phyloP scores from a whole-genome alignment of 495 filamentous ascomycete species.

The Daldinia decipiens region DNA sequence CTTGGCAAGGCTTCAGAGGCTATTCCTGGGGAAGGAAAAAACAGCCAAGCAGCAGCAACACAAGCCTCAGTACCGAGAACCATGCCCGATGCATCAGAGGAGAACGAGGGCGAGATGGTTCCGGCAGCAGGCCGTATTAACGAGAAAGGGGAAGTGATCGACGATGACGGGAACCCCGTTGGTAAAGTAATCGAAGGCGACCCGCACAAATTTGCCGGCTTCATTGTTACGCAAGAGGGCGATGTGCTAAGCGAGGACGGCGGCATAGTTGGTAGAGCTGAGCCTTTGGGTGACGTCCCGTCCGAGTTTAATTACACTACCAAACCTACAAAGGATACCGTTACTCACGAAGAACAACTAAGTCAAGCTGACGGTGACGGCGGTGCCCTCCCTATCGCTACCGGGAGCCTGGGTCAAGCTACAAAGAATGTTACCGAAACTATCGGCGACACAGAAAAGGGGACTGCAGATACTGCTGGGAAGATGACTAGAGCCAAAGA shows the following conservation, averaged over 20 bases:
- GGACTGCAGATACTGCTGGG: conserved; percentile 23
- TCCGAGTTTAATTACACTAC: conserved; percentile 45
- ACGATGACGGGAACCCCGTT: conserved; percentile 62
- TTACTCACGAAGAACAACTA: conserved; percentile 13
- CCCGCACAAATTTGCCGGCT: conserved; percentile 64
- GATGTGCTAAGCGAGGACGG: conserved; percentile 71
- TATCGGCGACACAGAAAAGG: conserved; percentile 28
- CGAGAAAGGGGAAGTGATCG: conserved; percentile 55
- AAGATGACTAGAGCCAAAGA: conserved; percentile 16
- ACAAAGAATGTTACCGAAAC: conserved; percentile 28
- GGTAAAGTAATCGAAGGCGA: conserved; percentile 71
- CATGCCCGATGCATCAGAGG: conserved; percentile 39
- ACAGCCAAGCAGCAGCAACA: conserved; percentile 9
- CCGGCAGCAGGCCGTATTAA: conserved; percentile 49
- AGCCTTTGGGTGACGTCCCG: conserved; percentile 53
- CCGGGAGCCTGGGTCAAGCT: conserved; percentile 24
- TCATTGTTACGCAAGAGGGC: conserved; percentile 67
- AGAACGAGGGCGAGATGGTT: conserved; percentile 46
- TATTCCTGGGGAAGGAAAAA: conserved; percentile 4
- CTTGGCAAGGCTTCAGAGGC: conserved; percentile 28
- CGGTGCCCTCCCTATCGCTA: conserved; percentile 29
- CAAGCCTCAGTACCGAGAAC: conserved; percentile 43
- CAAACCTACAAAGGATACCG: conserved; percentile 29
- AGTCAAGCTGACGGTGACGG: conserved; percentile 15
- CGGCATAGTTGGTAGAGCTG: conserved; percentile 67